These are phyloP conservation scores for Fragaria vesca DNA, from an alignment of 306 rosid species.

Conservation along the genomic window DNA sequence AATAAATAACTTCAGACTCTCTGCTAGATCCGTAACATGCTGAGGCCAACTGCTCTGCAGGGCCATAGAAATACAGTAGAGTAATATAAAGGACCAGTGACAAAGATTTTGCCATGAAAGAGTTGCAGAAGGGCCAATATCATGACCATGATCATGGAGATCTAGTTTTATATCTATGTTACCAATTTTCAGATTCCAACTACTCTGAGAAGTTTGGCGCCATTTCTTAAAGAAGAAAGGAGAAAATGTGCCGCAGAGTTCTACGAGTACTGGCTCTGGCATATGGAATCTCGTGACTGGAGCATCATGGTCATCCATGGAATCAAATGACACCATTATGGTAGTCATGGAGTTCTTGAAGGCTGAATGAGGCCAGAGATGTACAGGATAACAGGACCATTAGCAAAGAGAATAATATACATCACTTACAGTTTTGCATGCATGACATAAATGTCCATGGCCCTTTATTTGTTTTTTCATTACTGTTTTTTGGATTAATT, in stretches of 20 bases:
- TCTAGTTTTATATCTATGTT: background rate
- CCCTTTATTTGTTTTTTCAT: background rate
- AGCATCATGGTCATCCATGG: background rate
- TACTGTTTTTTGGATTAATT: background rate
- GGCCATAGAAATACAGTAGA: background rate
- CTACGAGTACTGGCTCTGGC: background rate
- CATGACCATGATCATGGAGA: background rate
- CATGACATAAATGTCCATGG: background rate
- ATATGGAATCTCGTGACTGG: background rate
- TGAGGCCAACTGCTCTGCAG: slow-evolving; percentile 5
- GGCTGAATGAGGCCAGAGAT: background rate
- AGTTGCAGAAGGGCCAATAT: background rate
- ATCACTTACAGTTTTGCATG: background rate
- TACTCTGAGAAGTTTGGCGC: background rate
- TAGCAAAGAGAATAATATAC: background rate
- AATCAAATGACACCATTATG: background rate
- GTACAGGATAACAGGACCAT: background rate
- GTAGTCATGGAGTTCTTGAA: slow-evolving; percentile 1
- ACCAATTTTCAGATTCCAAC: background rate
- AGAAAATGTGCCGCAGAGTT: background rate
- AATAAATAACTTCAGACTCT: background rate
- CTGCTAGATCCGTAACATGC: background rate
- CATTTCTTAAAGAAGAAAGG: background rate
- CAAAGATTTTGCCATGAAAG: slow-evolving; percentile 5
- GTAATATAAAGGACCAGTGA: background rate